A percentile compares a stretch with the other conserved stretches of the same genome.
Conservation (phyloP, 73 alveolate species). For the Effrenium voratum region DNA sequence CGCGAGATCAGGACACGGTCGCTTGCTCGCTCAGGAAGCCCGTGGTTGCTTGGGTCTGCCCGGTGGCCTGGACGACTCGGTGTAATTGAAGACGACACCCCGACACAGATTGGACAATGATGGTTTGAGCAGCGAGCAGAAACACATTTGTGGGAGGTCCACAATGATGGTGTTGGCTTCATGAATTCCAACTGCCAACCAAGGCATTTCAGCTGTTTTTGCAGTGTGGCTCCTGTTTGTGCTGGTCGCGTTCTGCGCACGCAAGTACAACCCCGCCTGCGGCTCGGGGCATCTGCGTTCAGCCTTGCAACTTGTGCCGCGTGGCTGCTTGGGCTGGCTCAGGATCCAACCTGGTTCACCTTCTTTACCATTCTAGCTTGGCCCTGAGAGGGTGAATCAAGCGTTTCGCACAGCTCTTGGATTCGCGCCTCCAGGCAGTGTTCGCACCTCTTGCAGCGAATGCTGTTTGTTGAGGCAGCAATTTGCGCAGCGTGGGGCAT, state of each 20-base stretch:
- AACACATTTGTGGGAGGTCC: too few relatives aligned
- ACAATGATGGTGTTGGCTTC: too few relatives aligned
- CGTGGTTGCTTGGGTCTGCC: too few relatives aligned
- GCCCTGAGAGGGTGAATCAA: background rate
- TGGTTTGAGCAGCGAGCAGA: too few relatives aligned
- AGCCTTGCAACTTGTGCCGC: background rate
- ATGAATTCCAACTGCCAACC: too few relatives aligned
- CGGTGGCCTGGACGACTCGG: too few relatives aligned
- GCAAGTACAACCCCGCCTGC: conserved; percentile 41
- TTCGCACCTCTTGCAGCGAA: background rate
- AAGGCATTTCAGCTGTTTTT: conserved; percentile 57
- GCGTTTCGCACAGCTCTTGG: background rate
- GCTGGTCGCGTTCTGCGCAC: conserved; percentile 53
- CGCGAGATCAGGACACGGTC: too few relatives aligned
- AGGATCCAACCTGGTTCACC: conserved; percentile 87
- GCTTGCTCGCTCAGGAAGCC: too few relatives aligned
- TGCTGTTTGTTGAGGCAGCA: conserved; percentile 2
- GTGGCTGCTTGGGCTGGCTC: background rate
- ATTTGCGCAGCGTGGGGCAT: conserved; percentile 81
- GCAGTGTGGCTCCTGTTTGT: conserved; percentile 42
- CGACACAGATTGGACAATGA: too few relatives aligned
- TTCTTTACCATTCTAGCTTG: conserved; percentile 46
- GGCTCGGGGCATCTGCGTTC: background rate
- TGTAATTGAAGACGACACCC: too few relatives aligned
- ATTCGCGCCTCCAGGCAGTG: too few relatives aligned